Evolutionary conservation across 805 yeast species (phyloP), one percentile per base, ranked within the genome.

Genomic region (Torulaspora maleeae): DNA sequence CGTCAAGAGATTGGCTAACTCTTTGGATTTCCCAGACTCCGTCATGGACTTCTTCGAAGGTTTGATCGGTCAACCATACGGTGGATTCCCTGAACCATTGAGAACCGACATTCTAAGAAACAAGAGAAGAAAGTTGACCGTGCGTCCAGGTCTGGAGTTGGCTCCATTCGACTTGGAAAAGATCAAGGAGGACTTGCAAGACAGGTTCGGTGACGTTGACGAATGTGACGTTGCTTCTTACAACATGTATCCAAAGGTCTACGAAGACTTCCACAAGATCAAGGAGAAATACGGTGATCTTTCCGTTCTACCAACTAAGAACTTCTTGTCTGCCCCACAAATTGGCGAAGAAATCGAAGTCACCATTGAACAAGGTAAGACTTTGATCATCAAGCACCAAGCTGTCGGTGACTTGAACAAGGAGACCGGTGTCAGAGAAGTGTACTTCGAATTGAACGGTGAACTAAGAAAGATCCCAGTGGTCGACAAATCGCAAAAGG

Each of bases 31-130:
- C 96, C 99, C 99, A 52, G 97, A 86, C 64, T 91, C 98, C 16
- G 96, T 93, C 13, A 78, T 93, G 67, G 99, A 93, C 71, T 93
- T 93, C 80, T 89, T 93, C 78, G 96, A 93, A 75, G 99, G 99
- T 60, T 78, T 93, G 67, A 93, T 93, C 86, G 99, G 99, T 66
- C 93, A 93, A 56, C 99, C 99, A 63, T 88, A 87, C 66, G 99
- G 99, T 56, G 99, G 99, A 7, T 93, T 93, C 95, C 99, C 99
- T 49, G 99, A 93, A 73, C 99, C 99, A 32, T 76, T 93, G 70
- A 83, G 99, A 73, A 77, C 96, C 32, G 87, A 90, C 68, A 78
- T 93, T 52, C 80, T 93, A 63, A 80, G 82, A 61, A 95, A 90
- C 67, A 89, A 89, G 82, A 85, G 99, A 74, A 82, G 86, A 72